A percentile compares a stretch with the other conserved stretches of the same genome.
These are phyloP conservation scores for Penicillium diatomitis DNA, from an alignment of 495 filamentous ascomycete species.

Conservation along the genomic window DNA sequence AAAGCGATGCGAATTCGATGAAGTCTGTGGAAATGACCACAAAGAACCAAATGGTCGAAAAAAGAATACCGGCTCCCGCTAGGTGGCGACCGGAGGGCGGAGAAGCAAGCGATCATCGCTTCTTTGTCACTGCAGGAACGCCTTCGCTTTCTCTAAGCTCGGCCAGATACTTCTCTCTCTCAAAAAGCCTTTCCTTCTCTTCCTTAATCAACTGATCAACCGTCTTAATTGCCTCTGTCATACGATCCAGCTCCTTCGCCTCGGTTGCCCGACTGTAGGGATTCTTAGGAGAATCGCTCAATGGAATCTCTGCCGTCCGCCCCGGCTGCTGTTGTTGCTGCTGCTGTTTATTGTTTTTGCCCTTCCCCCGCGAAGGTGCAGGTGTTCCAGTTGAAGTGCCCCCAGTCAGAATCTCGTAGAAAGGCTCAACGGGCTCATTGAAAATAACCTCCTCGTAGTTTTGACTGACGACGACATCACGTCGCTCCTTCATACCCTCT, in stretches of 20 bases:
- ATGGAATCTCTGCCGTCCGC: conserved; percentile 63
- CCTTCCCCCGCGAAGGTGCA: conserved; percentile 31
- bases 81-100: not conserved
- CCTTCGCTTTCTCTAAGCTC: conserved; percentile 50
- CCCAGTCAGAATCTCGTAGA: conserved; percentile 72
- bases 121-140: conserved; percentile 32
- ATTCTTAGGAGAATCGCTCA: conserved; percentile 49
- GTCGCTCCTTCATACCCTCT: conserved; percentile 57
- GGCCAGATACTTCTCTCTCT: conserved; percentile 54
- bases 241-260: conserved; percentile 52
- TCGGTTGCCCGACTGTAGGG: conserved; percentile 72
- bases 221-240: conserved; percentile 51
- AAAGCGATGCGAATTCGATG: too few species aligned
- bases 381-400: conserved; percentile 32
- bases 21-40: too few species aligned
- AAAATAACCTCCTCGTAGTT: conserved; percentile 88
- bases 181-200: conserved; percentile 53
- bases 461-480: conserved; percentile 61
- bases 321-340: conserved; percentile 19
- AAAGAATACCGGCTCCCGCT: not conserved
- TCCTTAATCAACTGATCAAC: conserved; percentile 62
- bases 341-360: conserved; percentile 41
- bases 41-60: too few species aligned
- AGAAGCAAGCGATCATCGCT: conserved; percentile 22
- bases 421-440: conserved; percentile 87